A percentile compares a stretch with the other conserved stretches of the same genome.
These are phyloP conservation scores for Penicillium verrucosum DNA, from an alignment of 2,329 filamentous ascomycete species.

Conservation along the genomic window DNA sequence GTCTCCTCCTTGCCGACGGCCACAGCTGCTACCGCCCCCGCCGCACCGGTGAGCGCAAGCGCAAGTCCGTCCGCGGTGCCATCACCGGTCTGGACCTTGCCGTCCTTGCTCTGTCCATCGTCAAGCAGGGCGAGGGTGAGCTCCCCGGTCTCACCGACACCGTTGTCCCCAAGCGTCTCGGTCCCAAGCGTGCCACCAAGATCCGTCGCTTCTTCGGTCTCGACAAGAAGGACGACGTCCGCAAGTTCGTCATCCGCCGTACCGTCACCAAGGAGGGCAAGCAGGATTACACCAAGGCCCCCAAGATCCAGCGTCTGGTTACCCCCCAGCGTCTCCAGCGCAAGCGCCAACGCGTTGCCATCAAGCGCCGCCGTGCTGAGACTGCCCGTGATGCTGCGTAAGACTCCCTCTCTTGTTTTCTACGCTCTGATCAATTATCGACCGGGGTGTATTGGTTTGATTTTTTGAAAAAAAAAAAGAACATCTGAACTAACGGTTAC, in stretches of 20 bases:
- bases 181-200: conserved; percentile 99
- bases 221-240: conserved; percentile 99
- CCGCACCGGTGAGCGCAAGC: conserved; percentile 97
- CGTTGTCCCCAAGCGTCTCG: conserved; percentile 98
- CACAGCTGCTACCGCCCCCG: conserved; percentile 99
- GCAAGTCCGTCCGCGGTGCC: conserved; percentile 96
- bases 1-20: conserved; percentile 89
- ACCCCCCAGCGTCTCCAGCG: conserved; percentile 99
- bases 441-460: conserved; percentile 17
- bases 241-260: conserved; percentile 99
- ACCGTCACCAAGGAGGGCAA: conserved; percentile 96
- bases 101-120: conserved; percentile 88
- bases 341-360: conserved; percentile 96
- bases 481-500: conserved; percentile 23
- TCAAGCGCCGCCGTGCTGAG: conserved; percentile 98
- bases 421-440: background rate
- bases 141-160: conserved; percentile 96
- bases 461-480: conserved; percentile 18
- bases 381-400: conserved; percentile 98
- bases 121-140: conserved; percentile 96
- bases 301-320: conserved; percentile 99
- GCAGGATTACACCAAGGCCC: conserved; percentile 98
- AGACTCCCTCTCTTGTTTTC: conserved; percentile 48
- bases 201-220: conserved; percentile 99
- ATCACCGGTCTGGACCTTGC: conserved; percentile 95